Percentiles rank a stretch among this genome's conserved stretches.
phyloP scores from a whole-genome alignment of 2,329 filamentous ascomycete genomes.

The Neofusicoccum ribis region DNA sequence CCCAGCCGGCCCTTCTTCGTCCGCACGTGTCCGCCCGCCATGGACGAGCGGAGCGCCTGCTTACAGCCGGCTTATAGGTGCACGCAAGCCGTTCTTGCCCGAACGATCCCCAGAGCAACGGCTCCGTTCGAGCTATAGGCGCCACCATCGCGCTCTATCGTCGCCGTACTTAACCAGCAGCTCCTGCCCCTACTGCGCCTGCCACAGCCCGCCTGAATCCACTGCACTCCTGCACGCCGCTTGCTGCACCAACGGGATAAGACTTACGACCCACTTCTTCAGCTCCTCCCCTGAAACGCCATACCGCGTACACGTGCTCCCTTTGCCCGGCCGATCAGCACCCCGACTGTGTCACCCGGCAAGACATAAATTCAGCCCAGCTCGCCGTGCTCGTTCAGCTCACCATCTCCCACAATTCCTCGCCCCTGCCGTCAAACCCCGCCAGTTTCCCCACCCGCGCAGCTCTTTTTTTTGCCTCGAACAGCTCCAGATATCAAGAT shows the following conservation, averaged over 20 bases:
- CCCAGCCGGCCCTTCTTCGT: constrained; percentile 1
- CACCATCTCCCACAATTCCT: not conserved
- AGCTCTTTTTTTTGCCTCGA: not conserved
- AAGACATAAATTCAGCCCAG: constrained; percentile 6
- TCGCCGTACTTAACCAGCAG: constrained; percentile 8
- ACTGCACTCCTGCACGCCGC: not conserved
- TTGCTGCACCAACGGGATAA: constrained; percentile 5
- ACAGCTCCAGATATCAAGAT: not conserved
- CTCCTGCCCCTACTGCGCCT: not conserved
- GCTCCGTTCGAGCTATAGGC: not conserved
- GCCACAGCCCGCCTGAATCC: constrained; percentile 8
- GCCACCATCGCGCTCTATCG: constrained; percentile 2
- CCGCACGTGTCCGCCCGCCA: not conserved
- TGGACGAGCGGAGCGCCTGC: constrained; percentile 16
- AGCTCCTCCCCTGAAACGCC: constrained; percentile 10
- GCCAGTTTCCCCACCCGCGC: not conserved
- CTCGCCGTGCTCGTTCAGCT: not conserved
- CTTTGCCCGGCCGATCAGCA: constrained; percentile 11
- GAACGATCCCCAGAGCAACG: not conserved
- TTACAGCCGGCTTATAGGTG: constrained; percentile 9
- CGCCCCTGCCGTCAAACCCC: not conserved
- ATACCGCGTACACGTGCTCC: constrained; percentile 11
- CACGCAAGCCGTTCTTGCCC: constrained; percentile 3
- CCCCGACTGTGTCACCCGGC: not conserved
- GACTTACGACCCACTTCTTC: not conserved